Base-by-base conservation (phyloP, 208 protist species). In the Leishmania mexicana region DNA sequence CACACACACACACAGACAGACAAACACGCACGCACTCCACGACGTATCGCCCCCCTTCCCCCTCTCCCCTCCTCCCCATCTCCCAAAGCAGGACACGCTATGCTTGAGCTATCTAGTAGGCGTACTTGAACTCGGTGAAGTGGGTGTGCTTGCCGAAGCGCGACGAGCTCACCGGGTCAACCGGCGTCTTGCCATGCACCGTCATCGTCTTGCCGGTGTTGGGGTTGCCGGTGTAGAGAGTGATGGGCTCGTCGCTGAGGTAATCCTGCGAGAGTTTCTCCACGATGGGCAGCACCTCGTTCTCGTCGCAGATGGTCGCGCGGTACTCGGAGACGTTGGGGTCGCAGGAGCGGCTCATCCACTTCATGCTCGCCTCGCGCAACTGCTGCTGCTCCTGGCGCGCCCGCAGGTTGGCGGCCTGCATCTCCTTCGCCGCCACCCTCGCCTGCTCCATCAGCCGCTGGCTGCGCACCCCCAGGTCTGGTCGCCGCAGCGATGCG, bases 131-230 rank as follows among this genome's bases (percentile, higher is more conserved):
- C 58, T 97, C 92, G 5, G 81, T 93, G 77, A 97, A 97, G 83
- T 96, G 90, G 24, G 94, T 95, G 85, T 96, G 91, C 80, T 89
- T 90, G n/a, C 91, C 92, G 78, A 95, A 94, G 28, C 87, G 89
- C n/a, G 92, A 87, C n/a, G 62, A 60, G 58, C 85, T 79, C 24
- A 81, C 58, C 13, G 91, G 90, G 67, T 94, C 92, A 15, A 80
- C 86, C 24, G 93, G 90, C 28, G 94, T 96, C 90, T 97, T 97
- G 45, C 94, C 94, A 80, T 94, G 93, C 64, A 97, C 93, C 47
- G 84, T 89, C 94, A 97, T 97, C 7, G 87, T 95, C 83, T 91
- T 92, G 38, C 91, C 90, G 15, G 89, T 95, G 64, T 88, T 51
- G 15, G 93, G 93, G 83, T 96, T 96, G 42, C 94, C 94, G 5